Conservation (phyloP, 768 basidiomycete species). For the Tulasnella sp. region DNA sequence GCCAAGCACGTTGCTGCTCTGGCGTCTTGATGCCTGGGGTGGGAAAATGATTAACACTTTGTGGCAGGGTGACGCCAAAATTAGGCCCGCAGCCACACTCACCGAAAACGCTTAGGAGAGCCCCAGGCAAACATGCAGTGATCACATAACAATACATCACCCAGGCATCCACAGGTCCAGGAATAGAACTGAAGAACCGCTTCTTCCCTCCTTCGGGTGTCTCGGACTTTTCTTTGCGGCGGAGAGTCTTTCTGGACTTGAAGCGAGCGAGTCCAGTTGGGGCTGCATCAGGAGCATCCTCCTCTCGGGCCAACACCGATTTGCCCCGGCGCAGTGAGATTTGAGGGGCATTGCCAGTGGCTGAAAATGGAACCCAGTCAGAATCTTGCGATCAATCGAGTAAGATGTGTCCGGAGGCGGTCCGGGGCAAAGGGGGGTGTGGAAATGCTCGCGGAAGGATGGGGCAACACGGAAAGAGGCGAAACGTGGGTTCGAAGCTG, state of each 20-base stretch:
- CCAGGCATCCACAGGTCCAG: constrained; percentile 89
- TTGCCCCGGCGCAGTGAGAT: constrained; percentile 66
- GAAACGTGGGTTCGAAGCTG: not conserved
- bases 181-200: constrained; percentile 63
- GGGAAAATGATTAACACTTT: not conserved
- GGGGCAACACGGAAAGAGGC: not conserved
- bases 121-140: constrained; percentile 74
- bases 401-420: constrained; percentile 12
- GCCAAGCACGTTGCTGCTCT: constrained; percentile 93
- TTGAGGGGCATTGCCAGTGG: constrained; percentile 73
- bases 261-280: constrained; percentile 69
- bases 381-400: not conserved
- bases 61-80: not conserved
- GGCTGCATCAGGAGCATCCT: constrained; percentile 76
- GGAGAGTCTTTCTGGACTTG: constrained; percentile 73
- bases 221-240: constrained; percentile 47
- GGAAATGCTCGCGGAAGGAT: not conserved
- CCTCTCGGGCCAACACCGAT: constrained; percentile 82
- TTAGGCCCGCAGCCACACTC: constrained; percentile 31
- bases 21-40: constrained; percentile 74
- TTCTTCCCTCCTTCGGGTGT: constrained; percentile 30
- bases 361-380: constrained; percentile 31
- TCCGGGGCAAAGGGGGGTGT: not conserved
- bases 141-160: constrained; percentile 87
- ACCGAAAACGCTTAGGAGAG: constrained; percentile 73